Base-by-base conservation (phyloP, 2,329 filamentous ascomycete genomes). In the Aspergillus oerlinghausenensis region DNA sequence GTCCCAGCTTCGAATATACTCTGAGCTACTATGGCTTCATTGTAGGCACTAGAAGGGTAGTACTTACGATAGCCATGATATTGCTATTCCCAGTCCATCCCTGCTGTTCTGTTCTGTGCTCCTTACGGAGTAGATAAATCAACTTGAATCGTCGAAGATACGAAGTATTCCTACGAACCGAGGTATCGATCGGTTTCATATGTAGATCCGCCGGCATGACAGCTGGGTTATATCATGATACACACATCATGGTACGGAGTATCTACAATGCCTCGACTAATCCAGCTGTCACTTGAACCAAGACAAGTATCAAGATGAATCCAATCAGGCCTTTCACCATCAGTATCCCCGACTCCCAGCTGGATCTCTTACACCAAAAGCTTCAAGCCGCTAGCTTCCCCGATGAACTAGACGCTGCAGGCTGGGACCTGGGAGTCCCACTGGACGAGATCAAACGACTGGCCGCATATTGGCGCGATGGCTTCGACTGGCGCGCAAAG, bases 371-470 rank as follows among this genome's bases (percentile, higher is more conserved):
- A 2, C 78, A 80, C 58, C 74, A 78, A 28, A 86, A 85, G 64
- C 80, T 88, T 2, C 70, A 76, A 0, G 71, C 78, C 1, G 71
- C 82, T 3, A 76, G 77, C 7, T 84, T 84, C 50, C 84, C 84
- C 0, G 79, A 84, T 63, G 84, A 86, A 66, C 73, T 83, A 21
- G 75, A 83, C 23, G 70, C 65, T 26, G 75, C 79, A 3, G 74
- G 64, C 47, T 84, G 84, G 84, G 76, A 81, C 17, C 82, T 85
- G 62, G 87, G 87, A 17, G 77, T 82, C 10, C 85, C 85, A 0
- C 70, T 88, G 0, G 70, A 74, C 1, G 84, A 88, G 55, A 60
- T 89, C 56, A 84, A 84, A 64, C 78, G 84, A 9, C 75, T 89
- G 23, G 75, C 80, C 1, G 70, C 75, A 4, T 76, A 82, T 62